Evolutionary conservation across 2,329 filamentous ascomycete genomes (phyloP), one percentile per base, ranked within the genome.

Genomic region (Elsinoe batatas): DNA sequence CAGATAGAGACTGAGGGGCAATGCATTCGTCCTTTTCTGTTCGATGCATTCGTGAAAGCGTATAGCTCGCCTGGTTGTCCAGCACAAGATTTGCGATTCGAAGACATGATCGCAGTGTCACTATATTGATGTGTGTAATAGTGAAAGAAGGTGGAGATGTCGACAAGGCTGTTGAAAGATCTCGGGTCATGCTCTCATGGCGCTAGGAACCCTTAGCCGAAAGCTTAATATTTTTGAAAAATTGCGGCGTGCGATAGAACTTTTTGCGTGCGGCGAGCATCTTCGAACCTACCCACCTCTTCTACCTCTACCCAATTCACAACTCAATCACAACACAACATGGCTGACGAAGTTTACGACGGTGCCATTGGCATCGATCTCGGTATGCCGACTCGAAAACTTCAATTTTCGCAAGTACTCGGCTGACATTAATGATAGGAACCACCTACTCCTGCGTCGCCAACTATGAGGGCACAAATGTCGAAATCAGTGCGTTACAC

Each of bases 301-400:
- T 18, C 22, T n/a, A 42, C 35, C 37, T 43, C 20, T n/a, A 46
- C 53, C 32, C 30, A 55, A n/a, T 15, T 30, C 26, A 30, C 7
- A 30, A 30, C 22, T n/a, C 20, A 54, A 32, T 46, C 53, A 54
- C 40, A 35, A 64, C 44, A 66, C 47, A 69, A 78, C 73, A 96
- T 96, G 91, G 85, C 88, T 75, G 90, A 95, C 76, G 91, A 96
- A 85, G 85, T 94, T 70, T 98, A 97, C 77, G 93, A 98, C 75
- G 93, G 93, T 87, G 93, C 93, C 84, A 89, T 97, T 80, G 93
- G 93, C 84, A 98, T 98, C 80, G 93, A 98, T 85, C 83, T 98
- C 79, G 93, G 91, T 95, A 80, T 70, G 85, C 78, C 64, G 36
- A 51, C 35, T n/a, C 35, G 32, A 20, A 32, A 57, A 59, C 47